Base-by-base conservation (phyloP, 2,329 filamentous ascomycete species). In the Orbilia javanica region DNA sequence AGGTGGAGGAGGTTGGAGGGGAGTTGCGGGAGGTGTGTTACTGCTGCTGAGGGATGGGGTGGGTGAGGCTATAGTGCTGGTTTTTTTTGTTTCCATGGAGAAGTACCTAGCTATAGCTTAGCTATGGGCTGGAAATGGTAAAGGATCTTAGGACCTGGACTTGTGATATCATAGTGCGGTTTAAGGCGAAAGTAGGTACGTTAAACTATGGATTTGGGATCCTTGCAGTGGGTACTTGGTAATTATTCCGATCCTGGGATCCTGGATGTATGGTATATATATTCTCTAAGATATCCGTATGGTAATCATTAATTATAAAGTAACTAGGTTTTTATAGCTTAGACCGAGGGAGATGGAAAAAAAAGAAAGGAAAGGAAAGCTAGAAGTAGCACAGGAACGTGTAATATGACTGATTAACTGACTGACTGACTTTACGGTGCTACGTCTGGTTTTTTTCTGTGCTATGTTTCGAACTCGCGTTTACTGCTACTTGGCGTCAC, bases 1-100 rank as follows among this genome's bases (percentile, higher is more conserved):
- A 36, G 46, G 52, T 57, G 62, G 69, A 39, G 25, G 60, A 66
- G 69, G 50, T 50, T 66, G 8, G 69, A 66, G 5, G 69, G 60
- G 39, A 1, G 8, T 18, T 73, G 69, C 44, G 29, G 25, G 29
- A 46, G 53, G 31, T 64, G 68, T 53, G 4, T 11, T 34, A 20
- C n/a, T 18, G 36, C n/a, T 20, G n/a, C 15, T 10, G 42, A 3
- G n/a, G 42, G 11, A 10, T 15, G 15, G n/a, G 42, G 15, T n/a
- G n/a, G 15, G 42, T 44, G 42, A 44, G 42, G 42, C n/a, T n/a
- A 10, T 4, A 10, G 31, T 34, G 4, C 31, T 44, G 42, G 42
- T 44, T 44, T 44, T 8, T n/a, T 44, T 44, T 44, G n/a, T 18
- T 44, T 36, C 7, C 10, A 6, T 36, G 34, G 34, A 36, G 3